These are phyloP conservation scores for Microcyclospora tardicrescens DNA, from an alignment of 2,329 filamentous ascomycete genomes.

Conservation along the genomic window DNA sequence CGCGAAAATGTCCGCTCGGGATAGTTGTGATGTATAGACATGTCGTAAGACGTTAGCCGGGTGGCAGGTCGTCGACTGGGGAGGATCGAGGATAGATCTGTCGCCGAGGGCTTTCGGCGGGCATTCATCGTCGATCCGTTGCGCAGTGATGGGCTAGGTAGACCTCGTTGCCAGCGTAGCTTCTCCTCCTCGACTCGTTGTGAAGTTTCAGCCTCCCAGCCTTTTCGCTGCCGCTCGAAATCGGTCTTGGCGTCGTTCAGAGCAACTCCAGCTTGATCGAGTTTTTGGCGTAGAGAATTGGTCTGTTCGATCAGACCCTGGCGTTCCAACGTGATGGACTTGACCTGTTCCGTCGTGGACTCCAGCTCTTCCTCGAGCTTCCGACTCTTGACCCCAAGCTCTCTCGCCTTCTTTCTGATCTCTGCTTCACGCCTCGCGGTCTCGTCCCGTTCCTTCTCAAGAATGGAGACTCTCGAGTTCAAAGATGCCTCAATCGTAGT, in stretches of 20 bases:
- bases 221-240: conserved; percentile 45
- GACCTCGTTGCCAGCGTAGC: conserved; percentile 42
- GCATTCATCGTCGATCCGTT: conserved; percentile 7
- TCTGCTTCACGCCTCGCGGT: conserved; percentile 71
- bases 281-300: conserved; percentile 49
- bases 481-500: conserved; percentile 86
- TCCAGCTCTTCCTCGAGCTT: conserved; percentile 75
- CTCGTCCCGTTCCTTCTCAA: conserved; percentile 90
- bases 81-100: conserved; percentile 19
- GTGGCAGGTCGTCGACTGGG: conserved; percentile 19
- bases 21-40: conserved; percentile 12
- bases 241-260: conserved; percentile 46
- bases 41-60: conserved; percentile 17
- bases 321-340: conserved; percentile 52
- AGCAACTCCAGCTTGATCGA: conserved; percentile 51
- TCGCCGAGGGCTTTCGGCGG: conserved; percentile 27
- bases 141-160: conserved; percentile 2
- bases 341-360: conserved; percentile 48
- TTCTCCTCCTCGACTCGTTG: conserved; percentile 54
- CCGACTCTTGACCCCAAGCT: conserved; percentile 57
- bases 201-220: conserved; percentile 43
- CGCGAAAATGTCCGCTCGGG: conserved; percentile 20
- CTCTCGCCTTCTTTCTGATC: conserved; percentile 75
- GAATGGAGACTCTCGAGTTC: conserved; percentile 57
- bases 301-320: conserved; percentile 46